phyloP scores from a whole-genome alignment of 2,329 filamentous ascomycete genomes.

The Alternaria brassicae region DNA sequence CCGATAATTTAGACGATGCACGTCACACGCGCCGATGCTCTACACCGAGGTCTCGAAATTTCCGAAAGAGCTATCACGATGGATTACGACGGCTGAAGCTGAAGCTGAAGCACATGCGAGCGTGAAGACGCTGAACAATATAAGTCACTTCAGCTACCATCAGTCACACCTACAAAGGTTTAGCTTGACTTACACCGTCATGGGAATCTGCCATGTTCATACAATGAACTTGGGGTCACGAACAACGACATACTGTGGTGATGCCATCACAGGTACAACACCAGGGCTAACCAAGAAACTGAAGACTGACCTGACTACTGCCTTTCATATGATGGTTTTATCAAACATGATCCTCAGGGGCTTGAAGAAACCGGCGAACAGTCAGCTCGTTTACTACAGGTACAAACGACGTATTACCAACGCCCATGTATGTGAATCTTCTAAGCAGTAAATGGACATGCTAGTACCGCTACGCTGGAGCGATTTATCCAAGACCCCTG shows the following conservation, averaged over 20 bases:
- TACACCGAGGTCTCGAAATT: constrained; percentile 5
- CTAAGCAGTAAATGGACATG: background rate
- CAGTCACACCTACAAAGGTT: background rate
- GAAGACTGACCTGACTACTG: background rate
- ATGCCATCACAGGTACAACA: background rate
- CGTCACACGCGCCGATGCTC: background rate
- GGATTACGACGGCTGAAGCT: constrained; percentile 4
- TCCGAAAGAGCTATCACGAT: background rate
- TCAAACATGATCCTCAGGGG: background rate
- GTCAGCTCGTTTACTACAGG: background rate
- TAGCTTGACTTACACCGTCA: background rate
- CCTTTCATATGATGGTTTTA: background rate
- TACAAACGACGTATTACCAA: background rate
- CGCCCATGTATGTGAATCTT: background rate
- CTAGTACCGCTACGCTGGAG: background rate
- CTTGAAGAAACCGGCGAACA: background rate
- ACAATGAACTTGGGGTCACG: background rate
- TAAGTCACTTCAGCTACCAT: background rate
- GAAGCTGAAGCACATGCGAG: background rate
- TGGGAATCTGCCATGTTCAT: background rate
- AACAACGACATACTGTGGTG: background rate
- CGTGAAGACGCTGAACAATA: background rate
- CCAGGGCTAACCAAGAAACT: background rate
- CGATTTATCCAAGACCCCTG: background rate
- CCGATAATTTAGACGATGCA: background rate